Evolutionary conservation across 257 asterid genomes (phyloP).

Genomic region (Nicotiana noctiflora): DNA sequence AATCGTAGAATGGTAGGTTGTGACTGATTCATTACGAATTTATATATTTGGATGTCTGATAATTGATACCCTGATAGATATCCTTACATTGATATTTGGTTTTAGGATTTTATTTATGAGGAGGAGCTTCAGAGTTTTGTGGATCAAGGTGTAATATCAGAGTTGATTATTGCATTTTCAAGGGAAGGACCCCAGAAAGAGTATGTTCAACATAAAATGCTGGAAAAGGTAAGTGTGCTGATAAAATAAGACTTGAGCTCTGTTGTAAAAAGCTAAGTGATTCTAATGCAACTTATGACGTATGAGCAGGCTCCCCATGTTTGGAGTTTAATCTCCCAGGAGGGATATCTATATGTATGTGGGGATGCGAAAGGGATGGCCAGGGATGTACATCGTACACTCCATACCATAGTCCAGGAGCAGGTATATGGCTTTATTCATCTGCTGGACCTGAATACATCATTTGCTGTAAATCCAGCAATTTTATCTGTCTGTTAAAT

Average conservation of each 20-base stretch:
- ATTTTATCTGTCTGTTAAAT: background rate
- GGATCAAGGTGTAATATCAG: slow-evolving; percentile 51
- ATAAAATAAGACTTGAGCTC: background rate
- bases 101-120: slow-evolving; percentile 70
- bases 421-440: slow-evolving; percentile 33
- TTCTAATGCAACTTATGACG: background rate
- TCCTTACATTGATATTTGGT: slow-evolving; percentile 12
- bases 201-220: slow-evolving; percentile 74
- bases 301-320: slow-evolving; percentile 46
- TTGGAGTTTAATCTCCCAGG: slow-evolving; percentile 57
- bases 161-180: slow-evolving; percentile 67
- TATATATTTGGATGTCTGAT: background rate
- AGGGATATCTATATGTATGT: slow-evolving; percentile 65
- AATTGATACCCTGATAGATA: background rate
- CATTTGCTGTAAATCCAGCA: background rate
- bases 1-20: slow-evolving; percentile 53
- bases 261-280: background rate
- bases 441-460: background rate
- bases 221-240: slow-evolving; percentile 38
- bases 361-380: slow-evolving; percentile 94
- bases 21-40: background rate
- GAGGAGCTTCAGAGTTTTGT: slow-evolving; percentile 50
- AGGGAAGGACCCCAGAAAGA: slow-evolving; percentile 74
- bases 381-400: slow-evolving; percentile 64
- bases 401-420: slow-evolving; percentile 59